Evolutionary conservation across 2,329 filamentous ascomycete species (phyloP), one percentile per base, ranked within the genome.

Genomic region (Parasarocladium wereldwijsianum): DNA sequence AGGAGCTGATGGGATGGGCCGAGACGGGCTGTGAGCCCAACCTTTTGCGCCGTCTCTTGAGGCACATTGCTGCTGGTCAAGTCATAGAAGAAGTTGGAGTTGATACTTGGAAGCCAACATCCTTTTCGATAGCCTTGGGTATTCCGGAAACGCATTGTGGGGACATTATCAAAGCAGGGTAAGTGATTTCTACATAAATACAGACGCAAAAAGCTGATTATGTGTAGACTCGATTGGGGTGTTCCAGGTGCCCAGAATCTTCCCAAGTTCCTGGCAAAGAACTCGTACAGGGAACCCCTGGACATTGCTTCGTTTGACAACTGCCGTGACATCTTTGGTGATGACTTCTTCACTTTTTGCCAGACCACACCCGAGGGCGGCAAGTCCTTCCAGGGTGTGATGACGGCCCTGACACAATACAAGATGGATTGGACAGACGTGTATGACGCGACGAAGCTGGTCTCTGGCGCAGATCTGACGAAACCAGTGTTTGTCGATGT

Each of bases 391-490:
- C 46, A 42, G 5, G 47, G 46, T 3, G 43, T 47, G 30, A 55
- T 55, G 51, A 43, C 45, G 6, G 48, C 49, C 3, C 42, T 44
- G 32, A 47, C 47, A 3, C 33, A 38, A 22, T 46, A 46, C 40
- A 53, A 55, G 40, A 45, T 46, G 7, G 41, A 46, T 3, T 55
- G 52, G 51, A 49, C 45, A 12, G 42, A 49, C 21, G 41, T 54
- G 2, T 50, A 49, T 29, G 31, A 44, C 31, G 41, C 44, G 4
- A 29, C 13, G 3, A 19, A 29, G 5, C 38, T 48, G 4, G 31
- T 47, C 14, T 28, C 32, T 3, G 39, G 34, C 13, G 39, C 38
- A 23, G 30, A 40, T 16, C 24, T 37, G 6, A 32, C 33, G 22
- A 35, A 36, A 4, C 38, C 44, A 2, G 32, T 50, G 3, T 35